Percentiles rank a stretch among this genome's conserved stretches.
Conservation (phyloP, 176 grass and related monocot species). For the Oropetium thomaeum region DNA sequence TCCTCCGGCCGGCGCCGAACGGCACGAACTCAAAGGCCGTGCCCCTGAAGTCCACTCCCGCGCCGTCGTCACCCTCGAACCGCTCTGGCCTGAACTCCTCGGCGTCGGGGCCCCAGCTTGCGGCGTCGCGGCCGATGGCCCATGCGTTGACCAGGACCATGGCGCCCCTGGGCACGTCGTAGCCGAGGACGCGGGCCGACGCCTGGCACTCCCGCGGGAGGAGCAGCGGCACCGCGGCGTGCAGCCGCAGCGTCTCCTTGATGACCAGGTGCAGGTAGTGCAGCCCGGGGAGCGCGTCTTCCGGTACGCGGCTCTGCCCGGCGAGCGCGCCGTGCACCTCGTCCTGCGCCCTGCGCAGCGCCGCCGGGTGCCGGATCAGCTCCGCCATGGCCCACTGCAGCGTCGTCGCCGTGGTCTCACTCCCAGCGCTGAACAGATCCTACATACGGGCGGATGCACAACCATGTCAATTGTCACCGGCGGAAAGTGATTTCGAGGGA, state of each 20-base stretch:
- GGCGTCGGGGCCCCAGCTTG: constrained; percentile 26
- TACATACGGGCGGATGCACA: background rate
- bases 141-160: constrained; percentile 34
- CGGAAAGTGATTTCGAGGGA: no score
- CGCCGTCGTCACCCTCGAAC: background rate
- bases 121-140: constrained; percentile 16
- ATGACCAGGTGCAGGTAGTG: constrained; percentile 32
- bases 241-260: constrained; percentile 38
- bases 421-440: constrained; percentile 35
- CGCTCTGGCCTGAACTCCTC: constrained; percentile 31
- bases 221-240: constrained; percentile 16
- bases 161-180: constrained; percentile 20
- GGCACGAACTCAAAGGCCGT: constrained; percentile 39
- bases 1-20: constrained; percentile 32
- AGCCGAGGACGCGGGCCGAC: background rate
- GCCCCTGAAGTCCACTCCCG: constrained; percentile 21
- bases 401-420: constrained; percentile 27
- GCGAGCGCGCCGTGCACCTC: constrained; percentile 14
- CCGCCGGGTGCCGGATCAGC: constrained; percentile 20
- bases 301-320: background rate
- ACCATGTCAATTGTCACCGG: background rate
- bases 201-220: constrained; percentile 11
- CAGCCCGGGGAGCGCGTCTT: background rate
- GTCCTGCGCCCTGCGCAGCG: constrained; percentile 11
- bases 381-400: constrained; percentile 44